Evolutionary conservation across 1,139 yeast species (phyloP), one percentile per base, ranked within the genome.

Genomic region (Saccharomyces hybrid): DNA sequence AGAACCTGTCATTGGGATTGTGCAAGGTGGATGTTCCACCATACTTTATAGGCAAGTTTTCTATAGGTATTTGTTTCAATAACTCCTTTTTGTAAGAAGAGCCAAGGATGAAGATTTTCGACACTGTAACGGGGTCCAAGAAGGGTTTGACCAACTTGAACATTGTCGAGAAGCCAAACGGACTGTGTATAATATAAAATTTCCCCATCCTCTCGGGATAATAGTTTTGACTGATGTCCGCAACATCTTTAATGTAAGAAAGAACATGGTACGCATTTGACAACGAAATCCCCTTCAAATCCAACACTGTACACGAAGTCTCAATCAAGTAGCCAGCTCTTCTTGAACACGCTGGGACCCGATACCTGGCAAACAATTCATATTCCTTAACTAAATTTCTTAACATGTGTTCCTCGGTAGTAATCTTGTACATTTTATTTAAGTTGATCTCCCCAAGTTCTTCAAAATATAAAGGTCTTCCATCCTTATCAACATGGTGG

Each of bases 161-260:
- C 44, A 95, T 97, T 50, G 97, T 85, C 42, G 96, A 83, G 74
- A 90, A 91, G 3, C 98, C 98, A 71, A 89, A 90, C 57, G 98
- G 98, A 2, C 97, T 95, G 70, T 91, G 91, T 75, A 91, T 88
- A 67, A 90, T 77, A 75, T 88, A 91, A 70, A 91, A 91, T 73
- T 88, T 89, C 65, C 97, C 97, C 97, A 90, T 90, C 73, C 97
- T 85, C 77, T 91, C 98, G 8, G 98, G 98, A 72, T 91, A 91
- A 74, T 87, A 90, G 77, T 91, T 88, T 75, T 91, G 98, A 57
- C 97, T 97, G 67, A 91, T 88, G 65, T 80, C 76, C 16, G 96
- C 87, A 28, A 98, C 97, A 72, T 89, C 96, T 69, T 84, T 82
- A 55, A 91, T 95, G 73, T 90, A 91, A 28, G 85, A 79, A 64